Conservation (phyloP, 306 rosid genomes). For the Lathyrus sativus region DNA sequence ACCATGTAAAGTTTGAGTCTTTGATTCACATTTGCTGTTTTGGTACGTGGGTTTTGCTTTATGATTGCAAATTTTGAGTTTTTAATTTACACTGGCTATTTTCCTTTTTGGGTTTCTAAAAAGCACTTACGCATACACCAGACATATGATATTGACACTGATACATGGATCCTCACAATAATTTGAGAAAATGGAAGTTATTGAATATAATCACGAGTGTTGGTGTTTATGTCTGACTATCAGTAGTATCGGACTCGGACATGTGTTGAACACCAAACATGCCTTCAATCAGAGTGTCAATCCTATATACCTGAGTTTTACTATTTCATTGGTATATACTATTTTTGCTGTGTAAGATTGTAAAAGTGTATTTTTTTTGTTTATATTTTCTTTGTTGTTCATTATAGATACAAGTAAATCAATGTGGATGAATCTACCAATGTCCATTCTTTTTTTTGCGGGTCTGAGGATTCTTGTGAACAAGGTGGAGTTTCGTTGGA, state of each 20-base stretch:
- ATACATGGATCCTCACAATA: not conserved
- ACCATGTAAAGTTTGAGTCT: constrained; percentile 16
- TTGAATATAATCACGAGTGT: not conserved
- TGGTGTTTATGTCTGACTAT: not conserved
- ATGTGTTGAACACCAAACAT: not conserved
- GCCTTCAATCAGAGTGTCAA: not conserved
- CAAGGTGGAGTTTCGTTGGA: constrained; percentile 79
- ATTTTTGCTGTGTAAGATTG: constrained; percentile 5
- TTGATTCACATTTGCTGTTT: constrained; percentile 5
- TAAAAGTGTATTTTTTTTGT: not conserved
- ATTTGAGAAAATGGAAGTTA: not conserved
- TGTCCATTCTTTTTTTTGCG: constrained; percentile 65
- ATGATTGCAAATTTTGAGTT: not conserved
- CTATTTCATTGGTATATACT: not conserved
- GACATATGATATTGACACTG: not conserved
- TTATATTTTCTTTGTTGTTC: constrained; percentile 13
- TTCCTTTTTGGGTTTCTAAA: no score
- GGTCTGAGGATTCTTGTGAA: constrained; percentile 68
- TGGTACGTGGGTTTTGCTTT: not conserved
- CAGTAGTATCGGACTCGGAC: not conserved
- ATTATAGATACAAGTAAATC: constrained; percentile 92
- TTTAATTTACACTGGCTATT: not conserved
- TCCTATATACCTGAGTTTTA: not conserved
- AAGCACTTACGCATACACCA: no score
- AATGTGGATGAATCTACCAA: constrained; percentile 93